Percentiles rank a stretch among this genome's conserved stretches.
Evolutionary conservation across 129 eudicot species (phyloP).

Genomic region (Flaveria linearis): DNA sequence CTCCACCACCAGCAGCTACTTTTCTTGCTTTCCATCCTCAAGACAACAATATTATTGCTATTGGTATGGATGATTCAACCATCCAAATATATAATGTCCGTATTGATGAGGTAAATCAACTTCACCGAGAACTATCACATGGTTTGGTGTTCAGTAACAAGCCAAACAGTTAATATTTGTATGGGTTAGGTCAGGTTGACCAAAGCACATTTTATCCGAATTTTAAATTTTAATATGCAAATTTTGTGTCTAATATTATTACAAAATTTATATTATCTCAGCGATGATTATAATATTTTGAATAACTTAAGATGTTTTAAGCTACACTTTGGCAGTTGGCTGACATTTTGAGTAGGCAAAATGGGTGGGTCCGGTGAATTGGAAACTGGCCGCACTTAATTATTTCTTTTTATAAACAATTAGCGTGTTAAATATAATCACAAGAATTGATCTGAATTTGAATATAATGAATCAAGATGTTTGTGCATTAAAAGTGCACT

Average conservation of each 20-base stretch:
- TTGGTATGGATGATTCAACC: slow-evolving; percentile 64
- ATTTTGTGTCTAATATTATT: neutral
- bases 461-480: neutral
- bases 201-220: neutral
- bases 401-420: neutral
- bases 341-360: neutral
- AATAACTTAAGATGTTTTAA: neutral
- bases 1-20: slow-evolving; percentile 62
- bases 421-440: neutral
- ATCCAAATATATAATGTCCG: slow-evolving; percentile 54
- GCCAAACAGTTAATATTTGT: neutral
- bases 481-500: neutral
- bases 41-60: slow-evolving; percentile 67
- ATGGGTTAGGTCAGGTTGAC: neutral
- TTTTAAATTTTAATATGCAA: neutral
- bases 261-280: neutral
- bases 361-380: neutral
- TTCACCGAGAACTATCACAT: neutral
- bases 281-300: neutral
- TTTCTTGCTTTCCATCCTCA: slow-evolving; percentile 58
- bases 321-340: neutral
- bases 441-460: neutral
- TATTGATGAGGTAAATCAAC: slow-evolving; percentile 43
- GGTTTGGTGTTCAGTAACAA: neutral
- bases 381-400: neutral